These are phyloP conservation scores for Rhodomyrtus tomentosa DNA, from an alignment of 345 rosid genomes.

Conservation along the genomic window DNA sequence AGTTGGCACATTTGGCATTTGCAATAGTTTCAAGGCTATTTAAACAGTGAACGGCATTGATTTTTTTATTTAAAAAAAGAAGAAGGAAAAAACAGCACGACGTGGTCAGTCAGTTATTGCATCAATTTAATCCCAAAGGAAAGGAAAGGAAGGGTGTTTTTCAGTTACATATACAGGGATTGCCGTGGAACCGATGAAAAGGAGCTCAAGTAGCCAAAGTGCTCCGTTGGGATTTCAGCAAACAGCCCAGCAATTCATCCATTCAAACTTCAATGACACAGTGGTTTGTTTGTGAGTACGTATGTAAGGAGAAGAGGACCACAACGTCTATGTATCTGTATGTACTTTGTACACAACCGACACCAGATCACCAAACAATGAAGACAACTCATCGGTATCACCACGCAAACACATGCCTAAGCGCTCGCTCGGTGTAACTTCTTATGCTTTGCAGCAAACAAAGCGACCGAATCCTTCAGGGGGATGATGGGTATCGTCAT, in stretches of 20 bases:
- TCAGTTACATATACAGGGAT: not conserved
- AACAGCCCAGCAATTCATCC: not conserved
- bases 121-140: not conserved
- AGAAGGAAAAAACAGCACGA: too few species aligned
- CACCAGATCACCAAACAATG: not conserved
- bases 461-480: conserved; percentile 12
- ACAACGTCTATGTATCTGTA: too few species aligned
- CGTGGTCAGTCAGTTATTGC: too few species aligned
- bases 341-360: not conserved
- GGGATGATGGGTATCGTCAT: conserved; percentile 6
- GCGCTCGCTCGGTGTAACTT: not conserved
- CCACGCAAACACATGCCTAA: not conserved
- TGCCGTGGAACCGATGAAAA: not conserved
- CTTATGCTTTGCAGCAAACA: conserved; percentile 27
- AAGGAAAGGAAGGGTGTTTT: not conserved
- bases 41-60: too few species aligned
- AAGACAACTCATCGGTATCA: not conserved
- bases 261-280: not conserved
- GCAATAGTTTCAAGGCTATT: too few species aligned
- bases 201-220: not conserved
- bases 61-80: too few species aligned
- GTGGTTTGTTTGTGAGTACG: not conserved
- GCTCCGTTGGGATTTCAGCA: not conserved
- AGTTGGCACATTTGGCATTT: too few species aligned
- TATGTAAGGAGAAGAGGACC: not conserved